These are phyloP conservation scores for Claviceps maximensis DNA, from an alignment of 2,329 filamentous ascomycete genomes.

Conservation along the genomic window DNA sequence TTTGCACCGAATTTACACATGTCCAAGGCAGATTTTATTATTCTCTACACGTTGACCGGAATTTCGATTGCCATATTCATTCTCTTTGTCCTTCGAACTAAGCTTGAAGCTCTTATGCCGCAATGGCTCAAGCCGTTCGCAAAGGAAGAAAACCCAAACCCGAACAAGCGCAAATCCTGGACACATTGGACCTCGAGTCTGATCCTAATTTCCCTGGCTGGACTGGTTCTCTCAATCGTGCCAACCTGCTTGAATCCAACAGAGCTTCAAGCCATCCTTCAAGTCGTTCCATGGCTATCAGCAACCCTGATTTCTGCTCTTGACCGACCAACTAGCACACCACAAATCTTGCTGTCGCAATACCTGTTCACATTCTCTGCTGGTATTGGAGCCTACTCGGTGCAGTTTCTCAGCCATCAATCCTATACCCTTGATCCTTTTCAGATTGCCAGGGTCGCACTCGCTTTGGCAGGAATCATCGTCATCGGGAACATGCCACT, in stretches of 20 bases:
- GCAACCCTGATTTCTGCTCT: slow-evolving; percentile 23
- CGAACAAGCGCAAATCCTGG: slow-evolving; percentile 20
- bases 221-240: slow-evolving; percentile 21
- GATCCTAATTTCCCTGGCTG: slow-evolving; percentile 18
- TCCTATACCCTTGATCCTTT: slow-evolving; percentile 12
- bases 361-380: slow-evolving; percentile 23
- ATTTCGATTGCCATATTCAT: slow-evolving; percentile 17
- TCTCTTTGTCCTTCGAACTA: slow-evolving; percentile 15
- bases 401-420: slow-evolving; percentile 16
- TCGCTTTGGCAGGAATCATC: slow-evolving; percentile 15
- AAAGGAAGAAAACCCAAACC: slow-evolving; percentile 18
- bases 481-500: slow-evolving; percentile 25
- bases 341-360: slow-evolving; percentile 26
- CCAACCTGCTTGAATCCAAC: slow-evolving; percentile 17
- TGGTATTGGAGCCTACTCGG: slow-evolving; percentile 17
- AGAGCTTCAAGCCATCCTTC: slow-evolving; percentile 17
- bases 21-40: slow-evolving; percentile 5
- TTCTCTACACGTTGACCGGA: slow-evolving; percentile 11
- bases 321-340: slow-evolving; percentile 27
- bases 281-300: slow-evolving; percentile 26
- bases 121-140: slow-evolving; percentile 32
- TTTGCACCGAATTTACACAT: neutral
- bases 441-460: slow-evolving; percentile 10
- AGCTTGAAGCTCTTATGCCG: slow-evolving; percentile 19
- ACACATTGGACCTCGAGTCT: slow-evolving; percentile 26